These are phyloP conservation scores for Exophiala viscosa DNA, from an alignment of 2,329 filamentous ascomycete genomes.

Conservation along the genomic window DNA sequence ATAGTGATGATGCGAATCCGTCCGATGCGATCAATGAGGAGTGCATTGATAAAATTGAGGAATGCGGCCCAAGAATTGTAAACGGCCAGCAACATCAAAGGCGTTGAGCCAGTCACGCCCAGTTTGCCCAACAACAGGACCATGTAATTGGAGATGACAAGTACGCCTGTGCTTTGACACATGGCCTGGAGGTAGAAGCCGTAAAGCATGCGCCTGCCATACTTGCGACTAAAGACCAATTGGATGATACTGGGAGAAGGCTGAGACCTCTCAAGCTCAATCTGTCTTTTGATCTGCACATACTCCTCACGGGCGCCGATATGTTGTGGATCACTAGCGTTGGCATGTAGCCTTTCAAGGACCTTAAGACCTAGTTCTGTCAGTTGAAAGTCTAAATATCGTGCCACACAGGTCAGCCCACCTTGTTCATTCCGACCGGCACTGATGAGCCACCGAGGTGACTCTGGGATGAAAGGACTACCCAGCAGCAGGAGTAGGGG, in stretches of 20 bases:
- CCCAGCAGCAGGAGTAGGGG: slow-evolving; percentile 10
- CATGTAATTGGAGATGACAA: slow-evolving; percentile 44
- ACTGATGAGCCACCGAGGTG: slow-evolving; percentile 7
- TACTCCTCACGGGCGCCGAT: slow-evolving; percentile 38
- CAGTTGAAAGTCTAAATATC: no score
- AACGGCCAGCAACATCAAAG: slow-evolving; percentile 42
- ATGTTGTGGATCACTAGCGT: slow-evolving; percentile 37
- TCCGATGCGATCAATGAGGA: slow-evolving; percentile 5
- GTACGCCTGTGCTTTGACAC: slow-evolving; percentile 19
- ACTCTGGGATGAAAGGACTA: slow-evolving; percentile 8
- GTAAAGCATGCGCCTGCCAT: slow-evolving; percentile 7
- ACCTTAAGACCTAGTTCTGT: not conserved
- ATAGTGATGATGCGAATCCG: not conserved
- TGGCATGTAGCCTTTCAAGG: slow-evolving; percentile 42
- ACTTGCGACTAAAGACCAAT: not conserved
- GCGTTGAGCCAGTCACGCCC: slow-evolving; percentile 37
- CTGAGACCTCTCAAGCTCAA: slow-evolving; percentile 6
- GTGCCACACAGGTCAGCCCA: not conserved
- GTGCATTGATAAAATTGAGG: slow-evolving; percentile 3
- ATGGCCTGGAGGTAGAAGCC: slow-evolving; percentile 3
- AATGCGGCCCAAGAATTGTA: slow-evolving; percentile 30
- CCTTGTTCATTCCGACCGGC: slow-evolving; percentile 4
- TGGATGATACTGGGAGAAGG: not conserved
- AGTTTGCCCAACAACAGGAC: slow-evolving; percentile 43
- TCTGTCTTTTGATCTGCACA: slow-evolving; percentile 29